A percentile compares a stretch with the other conserved stretches of the same genome.
These are phyloP conservation scores for Desmodesmus armatus DNA, from an alignment of 139 green algal species.

Conservation along the genomic window DNA sequence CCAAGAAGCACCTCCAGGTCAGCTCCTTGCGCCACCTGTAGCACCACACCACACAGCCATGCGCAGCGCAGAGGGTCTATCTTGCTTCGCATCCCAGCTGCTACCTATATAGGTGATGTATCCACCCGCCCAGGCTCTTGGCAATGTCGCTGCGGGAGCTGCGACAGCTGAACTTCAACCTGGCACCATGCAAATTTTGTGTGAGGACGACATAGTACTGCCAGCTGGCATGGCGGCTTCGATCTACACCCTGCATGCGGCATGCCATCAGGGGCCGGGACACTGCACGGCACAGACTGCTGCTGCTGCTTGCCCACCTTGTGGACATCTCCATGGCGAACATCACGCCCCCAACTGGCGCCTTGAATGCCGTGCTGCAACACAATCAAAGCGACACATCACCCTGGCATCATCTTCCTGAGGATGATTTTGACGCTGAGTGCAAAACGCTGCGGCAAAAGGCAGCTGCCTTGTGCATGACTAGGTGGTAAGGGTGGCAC, in stretches of 20 bases:
- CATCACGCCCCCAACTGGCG: slow-evolving; percentile 70
- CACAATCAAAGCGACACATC: no score
- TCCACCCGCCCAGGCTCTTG: no score
- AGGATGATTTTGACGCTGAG: no score
- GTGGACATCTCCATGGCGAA: slow-evolving; percentile 76
- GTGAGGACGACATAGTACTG: no score
- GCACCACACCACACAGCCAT: background rate
- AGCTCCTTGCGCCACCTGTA: slow-evolving; percentile 69
- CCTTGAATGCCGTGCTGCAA: slow-evolving; percentile 70
- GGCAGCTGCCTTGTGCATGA: no score
- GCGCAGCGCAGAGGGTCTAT: background rate
- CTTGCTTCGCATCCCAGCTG: slow-evolving; percentile 2
- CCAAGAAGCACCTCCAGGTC: slow-evolving; percentile 68
- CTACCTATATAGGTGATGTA: no score
- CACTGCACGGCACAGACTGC: background rate
- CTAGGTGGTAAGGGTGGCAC: no score
- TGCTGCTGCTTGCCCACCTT: slow-evolving; percentile 5
- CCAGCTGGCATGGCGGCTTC: no score
- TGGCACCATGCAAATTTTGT: no score
- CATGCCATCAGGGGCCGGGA: background rate
- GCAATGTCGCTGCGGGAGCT: background rate
- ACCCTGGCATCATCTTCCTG: no score
- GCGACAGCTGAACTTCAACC: background rate
- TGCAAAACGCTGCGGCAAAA: no score
- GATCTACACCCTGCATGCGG: background rate